Evolutionary conservation across 2,329 filamentous ascomycete genomes (phyloP).

Genomic region (Thielaviopsis euricoi): DNA sequence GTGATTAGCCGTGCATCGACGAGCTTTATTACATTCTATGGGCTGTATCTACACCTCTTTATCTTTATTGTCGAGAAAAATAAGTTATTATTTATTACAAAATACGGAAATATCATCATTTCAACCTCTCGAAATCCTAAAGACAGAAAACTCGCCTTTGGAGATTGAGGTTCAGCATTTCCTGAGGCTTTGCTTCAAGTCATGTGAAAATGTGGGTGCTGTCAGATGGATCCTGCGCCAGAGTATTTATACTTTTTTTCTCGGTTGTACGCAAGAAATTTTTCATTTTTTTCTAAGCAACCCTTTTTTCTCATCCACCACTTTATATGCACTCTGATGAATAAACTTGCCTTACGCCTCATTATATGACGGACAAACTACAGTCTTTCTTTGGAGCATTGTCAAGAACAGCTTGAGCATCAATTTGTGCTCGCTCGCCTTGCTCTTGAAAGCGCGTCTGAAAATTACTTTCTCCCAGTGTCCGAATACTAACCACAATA

Average conservation of each 20-base stretch:
- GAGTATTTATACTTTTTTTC: not conserved
- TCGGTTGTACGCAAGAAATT: not conserved
- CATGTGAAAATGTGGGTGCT: constrained; percentile 10
- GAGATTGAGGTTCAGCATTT: not conserved
- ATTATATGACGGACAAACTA: not conserved
- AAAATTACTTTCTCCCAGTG: not conserved
- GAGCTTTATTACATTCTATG: not conserved
- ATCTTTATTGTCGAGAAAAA: no score
- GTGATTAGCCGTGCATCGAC: not conserved
- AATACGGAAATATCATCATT: not conserved
- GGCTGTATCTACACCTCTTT: not conserved
- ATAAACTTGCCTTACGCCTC: not conserved
- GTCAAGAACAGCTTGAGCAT: not conserved
- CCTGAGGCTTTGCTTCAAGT: constrained; percentile 7
- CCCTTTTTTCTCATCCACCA: not conserved
- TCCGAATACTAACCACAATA: not conserved
- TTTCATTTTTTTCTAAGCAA: not conserved
- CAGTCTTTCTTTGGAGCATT: not conserved
- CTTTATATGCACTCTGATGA: not conserved
- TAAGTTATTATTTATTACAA: no score
- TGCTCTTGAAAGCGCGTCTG: not conserved
- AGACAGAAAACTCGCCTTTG: not conserved
- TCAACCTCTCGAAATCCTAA: not conserved
- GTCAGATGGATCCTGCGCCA: not conserved
- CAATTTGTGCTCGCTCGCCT: not conserved